These are phyloP conservation scores for Chytriomyces hyalinus DNA, from an alignment of 192 early-diverging fungal genomes.

Conservation along the genomic window DNA sequence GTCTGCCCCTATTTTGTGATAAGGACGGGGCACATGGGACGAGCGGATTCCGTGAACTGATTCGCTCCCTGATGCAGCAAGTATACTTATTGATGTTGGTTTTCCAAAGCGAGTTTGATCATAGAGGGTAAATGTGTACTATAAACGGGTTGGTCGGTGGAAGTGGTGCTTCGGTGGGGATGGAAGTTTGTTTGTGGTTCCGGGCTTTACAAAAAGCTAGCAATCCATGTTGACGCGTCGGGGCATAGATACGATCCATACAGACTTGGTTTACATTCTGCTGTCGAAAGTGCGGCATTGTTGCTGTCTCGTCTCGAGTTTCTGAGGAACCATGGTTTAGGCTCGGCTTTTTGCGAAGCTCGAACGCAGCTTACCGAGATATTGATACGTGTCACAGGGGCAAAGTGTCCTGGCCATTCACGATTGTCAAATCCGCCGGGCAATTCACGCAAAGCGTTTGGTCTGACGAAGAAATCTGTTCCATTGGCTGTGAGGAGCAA, in stretches of 20 bases:
- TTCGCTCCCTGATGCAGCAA: too few relatives aligned
- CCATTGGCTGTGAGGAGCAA: neutral
- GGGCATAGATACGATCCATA: conserved; percentile 9
- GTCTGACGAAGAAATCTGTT: conserved; percentile 20
- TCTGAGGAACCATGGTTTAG: neutral
- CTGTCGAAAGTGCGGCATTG: conserved; percentile 3
- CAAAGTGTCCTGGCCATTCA: neutral
- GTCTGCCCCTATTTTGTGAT: too few relatives aligned
- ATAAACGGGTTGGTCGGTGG: too few relatives aligned
- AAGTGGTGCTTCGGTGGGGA: too few relatives aligned
- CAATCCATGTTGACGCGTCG: conserved; percentile 16
- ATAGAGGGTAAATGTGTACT: too few relatives aligned
- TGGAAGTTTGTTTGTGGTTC: too few relatives aligned
- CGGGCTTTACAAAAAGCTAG: too few relatives aligned
- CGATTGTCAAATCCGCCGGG: neutral
- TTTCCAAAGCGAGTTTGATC: too few relatives aligned
- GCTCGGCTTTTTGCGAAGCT: neutral
- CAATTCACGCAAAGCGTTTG: conserved; percentile 15
- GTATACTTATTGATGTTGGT: too few relatives aligned
- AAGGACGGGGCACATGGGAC: too few relatives aligned
- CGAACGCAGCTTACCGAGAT: neutral
- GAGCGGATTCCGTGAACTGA: too few relatives aligned
- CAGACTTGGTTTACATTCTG: conserved; percentile 3
- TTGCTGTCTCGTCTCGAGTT: neutral
- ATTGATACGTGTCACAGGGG: conserved; percentile 13